A percentile compares a stretch with the other conserved stretches of the same genome.
phyloP scores from a whole-genome alignment of 2,329 filamentous ascomycete genomes.

The Pseudopithomyces chartarum region DNA sequence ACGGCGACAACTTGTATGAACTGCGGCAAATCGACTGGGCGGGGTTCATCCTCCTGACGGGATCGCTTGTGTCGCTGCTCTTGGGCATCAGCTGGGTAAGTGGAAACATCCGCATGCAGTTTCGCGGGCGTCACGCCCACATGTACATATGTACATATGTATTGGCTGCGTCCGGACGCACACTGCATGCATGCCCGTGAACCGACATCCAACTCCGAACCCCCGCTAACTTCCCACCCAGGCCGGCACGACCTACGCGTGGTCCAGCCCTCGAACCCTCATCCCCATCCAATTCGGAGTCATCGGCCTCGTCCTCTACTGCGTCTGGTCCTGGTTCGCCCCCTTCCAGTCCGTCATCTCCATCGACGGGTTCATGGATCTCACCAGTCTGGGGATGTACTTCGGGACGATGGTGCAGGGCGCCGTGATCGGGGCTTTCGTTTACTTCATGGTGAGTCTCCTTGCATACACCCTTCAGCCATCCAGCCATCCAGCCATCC shows the following conservation, averaged over 20 bases:
- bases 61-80: constrained; percentile 58
- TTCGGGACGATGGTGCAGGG: constrained; percentile 36
- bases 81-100: constrained; percentile 60
- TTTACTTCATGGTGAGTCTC: constrained; percentile 39
- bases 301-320: constrained; percentile 22
- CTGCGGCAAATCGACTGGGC: constrained; percentile 62
- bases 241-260: constrained; percentile 27
- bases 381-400: constrained; percentile 34
- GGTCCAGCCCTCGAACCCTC: constrained; percentile 23
- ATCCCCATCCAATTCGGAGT: constrained; percentile 24
- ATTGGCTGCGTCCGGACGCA: neutral
- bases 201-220: constrained; percentile 1
- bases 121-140: too few species aligned
- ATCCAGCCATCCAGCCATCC: neutral
- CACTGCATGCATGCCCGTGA: neutral
- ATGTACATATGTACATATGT: too few species aligned
- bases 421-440: constrained; percentile 23
- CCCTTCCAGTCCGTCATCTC: constrained; percentile 31
- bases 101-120: constrained; percentile 2
- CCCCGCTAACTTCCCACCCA: constrained; percentile 11
- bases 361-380: constrained; percentile 32
- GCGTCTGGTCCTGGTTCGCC: constrained; percentile 25
- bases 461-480: too few species aligned
- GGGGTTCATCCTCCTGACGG: constrained; percentile 63
- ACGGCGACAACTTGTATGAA: constrained; percentile 50